These are phyloP conservation scores for Ilyonectria mors-panacis DNA, from an alignment of 2,329 filamentous ascomycete species.

Conservation along the genomic window DNA sequence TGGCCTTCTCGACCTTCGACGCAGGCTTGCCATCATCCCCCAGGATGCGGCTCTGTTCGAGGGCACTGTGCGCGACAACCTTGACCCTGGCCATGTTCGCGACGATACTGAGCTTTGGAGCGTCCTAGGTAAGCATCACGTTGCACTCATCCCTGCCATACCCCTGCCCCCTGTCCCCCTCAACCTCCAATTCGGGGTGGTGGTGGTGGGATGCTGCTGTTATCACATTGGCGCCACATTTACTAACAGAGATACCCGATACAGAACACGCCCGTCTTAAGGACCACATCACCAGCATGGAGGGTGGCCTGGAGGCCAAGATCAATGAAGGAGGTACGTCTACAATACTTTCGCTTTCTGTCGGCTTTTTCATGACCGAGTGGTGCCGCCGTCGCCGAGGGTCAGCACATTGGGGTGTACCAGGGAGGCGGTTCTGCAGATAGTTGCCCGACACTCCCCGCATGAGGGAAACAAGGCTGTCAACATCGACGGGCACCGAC, in stretches of 20 bases:
- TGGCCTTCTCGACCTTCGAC: conserved; percentile 88
- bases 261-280: conserved; percentile 93
- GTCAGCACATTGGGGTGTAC: conserved; percentile 24
- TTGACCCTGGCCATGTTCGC: conserved; percentile 94
- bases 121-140: conserved; percentile 78
- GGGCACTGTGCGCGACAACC: conserved; percentile 92
- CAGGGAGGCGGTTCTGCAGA: conserved; percentile 35
- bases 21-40: conserved; percentile 94
- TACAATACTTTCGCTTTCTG: conserved; percentile 39
- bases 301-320: conserved; percentile 89
- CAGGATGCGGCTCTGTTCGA: conserved; percentile 98
- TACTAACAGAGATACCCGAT: conserved; percentile 37
- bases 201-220: conserved; percentile 28
- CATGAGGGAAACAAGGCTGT: conserved; percentile 5
- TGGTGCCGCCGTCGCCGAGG: neutral
- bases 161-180: conserved; percentile 9
- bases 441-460: neutral
- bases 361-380: conserved; percentile 38
- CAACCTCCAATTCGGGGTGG: neutral
- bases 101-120: conserved; percentile 99
- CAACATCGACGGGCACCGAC: conserved; percentile 27
- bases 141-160: conserved; percentile 31
- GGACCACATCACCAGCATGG: conserved; percentile 89
- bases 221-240: conserved; percentile 38
- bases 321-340: conserved; percentile 93